Evolutionary conservation across 106 monocot genomes (phyloP).

Genomic region (Allium cepa): DNA sequence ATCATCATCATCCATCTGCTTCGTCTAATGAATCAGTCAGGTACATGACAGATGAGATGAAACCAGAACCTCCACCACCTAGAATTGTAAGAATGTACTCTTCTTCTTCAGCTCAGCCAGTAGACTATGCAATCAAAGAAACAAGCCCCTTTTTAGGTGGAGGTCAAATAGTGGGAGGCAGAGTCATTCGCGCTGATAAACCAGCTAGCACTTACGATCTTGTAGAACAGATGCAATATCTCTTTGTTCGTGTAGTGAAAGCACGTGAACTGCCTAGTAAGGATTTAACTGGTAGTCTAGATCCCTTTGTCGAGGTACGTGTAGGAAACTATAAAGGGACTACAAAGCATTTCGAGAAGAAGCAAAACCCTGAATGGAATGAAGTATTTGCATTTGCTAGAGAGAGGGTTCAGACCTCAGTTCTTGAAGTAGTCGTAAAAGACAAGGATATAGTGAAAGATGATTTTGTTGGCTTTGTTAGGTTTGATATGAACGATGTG

Average conservation of each 20-base stretch:
- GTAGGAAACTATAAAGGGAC: conserved; percentile 49
- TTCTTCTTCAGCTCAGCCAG: conserved; percentile 26
- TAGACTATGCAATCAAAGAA: conserved; percentile 47
- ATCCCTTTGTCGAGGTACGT: conserved; percentile 52
- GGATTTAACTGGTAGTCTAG: conserved; percentile 37
- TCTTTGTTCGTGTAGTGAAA: conserved; percentile 50
- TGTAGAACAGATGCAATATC: conserved; percentile 52
- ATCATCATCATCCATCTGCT: conserved; percentile 25
- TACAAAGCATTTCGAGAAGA: conserved; percentile 38
- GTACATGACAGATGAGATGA: conserved; percentile 32
- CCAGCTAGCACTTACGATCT: conserved; percentile 43
- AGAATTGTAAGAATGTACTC: conserved; percentile 36
- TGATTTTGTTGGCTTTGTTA: conserved; percentile 37
- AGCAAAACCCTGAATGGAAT: conserved; percentile 48
- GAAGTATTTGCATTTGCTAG: conserved; percentile 57
- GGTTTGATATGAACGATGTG: conserved; percentile 40
- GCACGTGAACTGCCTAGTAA: conserved; percentile 36
- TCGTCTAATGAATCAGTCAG: conserved; percentile 18
- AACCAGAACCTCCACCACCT: conserved; percentile 25
- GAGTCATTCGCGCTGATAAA: conserved; percentile 34
- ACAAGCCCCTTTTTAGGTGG: conserved; percentile 26
- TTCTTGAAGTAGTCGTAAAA: conserved; percentile 40
- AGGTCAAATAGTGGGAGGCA: conserved; percentile 29
- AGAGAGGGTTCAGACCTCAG: conserved; percentile 31
- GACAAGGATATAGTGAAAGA: conserved; percentile 47